phyloP scores from a whole-genome alignment of 345 rosid species.

The Citrus mangshanensis region DNA sequence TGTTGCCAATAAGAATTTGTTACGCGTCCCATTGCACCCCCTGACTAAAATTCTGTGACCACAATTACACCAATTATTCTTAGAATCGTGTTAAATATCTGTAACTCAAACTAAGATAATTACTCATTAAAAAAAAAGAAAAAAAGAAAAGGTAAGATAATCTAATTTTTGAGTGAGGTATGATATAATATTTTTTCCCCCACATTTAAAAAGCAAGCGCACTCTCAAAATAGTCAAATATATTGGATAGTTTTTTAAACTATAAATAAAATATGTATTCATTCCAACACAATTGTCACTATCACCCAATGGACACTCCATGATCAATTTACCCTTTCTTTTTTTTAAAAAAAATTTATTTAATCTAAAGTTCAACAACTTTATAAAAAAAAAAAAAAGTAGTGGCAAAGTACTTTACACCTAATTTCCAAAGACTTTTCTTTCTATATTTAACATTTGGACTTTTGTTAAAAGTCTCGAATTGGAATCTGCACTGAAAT shows the following conservation, averaged over 20 bases:
- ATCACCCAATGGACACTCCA: not conserved
- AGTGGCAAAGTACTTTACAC: conserved; percentile 1
- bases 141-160: no score
- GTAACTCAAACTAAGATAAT: no score
- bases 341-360: not conserved
- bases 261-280: not conserved
- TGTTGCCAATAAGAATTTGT: no score
- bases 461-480: not conserved
- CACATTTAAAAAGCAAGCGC: no score
- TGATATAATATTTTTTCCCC: no score
- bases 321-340: not conserved
- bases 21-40: no score
- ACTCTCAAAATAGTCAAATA: no score
- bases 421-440: not conserved
- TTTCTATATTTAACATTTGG: not conserved
- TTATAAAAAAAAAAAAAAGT: not conserved
- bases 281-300: not conserved
- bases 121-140: no score
- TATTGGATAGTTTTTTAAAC: not conserved
- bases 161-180: no score
- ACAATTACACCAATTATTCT: no score
- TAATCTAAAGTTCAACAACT: not conserved
- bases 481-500: not conserved
- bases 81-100: no score
- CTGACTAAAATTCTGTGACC: no score